Base-by-base conservation (phyloP, 495 filamentous ascomycete species). In the Diplogelasinospora grovesii region DNA sequence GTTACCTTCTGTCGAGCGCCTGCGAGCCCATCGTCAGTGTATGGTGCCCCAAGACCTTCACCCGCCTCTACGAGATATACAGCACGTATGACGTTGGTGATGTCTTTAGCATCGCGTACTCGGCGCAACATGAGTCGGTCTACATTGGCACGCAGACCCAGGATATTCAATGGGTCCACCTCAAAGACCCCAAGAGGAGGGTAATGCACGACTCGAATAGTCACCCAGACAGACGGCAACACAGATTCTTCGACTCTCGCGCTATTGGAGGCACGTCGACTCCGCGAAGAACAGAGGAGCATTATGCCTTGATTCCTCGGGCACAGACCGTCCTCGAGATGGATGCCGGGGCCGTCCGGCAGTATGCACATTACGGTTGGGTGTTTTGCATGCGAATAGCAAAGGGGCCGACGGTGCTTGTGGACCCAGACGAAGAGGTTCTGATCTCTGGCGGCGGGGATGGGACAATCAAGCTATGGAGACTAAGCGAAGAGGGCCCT, bases 141-240 rank as follows among this genome's bases (percentile, higher is more conserved):
- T 98, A 94, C 65, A 76, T 95, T 29, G 92, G 92, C 26, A 86
- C 87, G 8, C 93, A 97, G 56, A 96, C 96, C 49, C 94, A 89
- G 22, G 85, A 82, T 27, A 93, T 98, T 28, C 89, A 95, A 54
- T 80, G 72, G 70, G 60, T 67, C 35, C 60, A 59, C 46, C 51
- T 78, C 16, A 70, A 71, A 37, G 67, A 73, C 18, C 55, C 66
- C 4, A 47, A 41, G 25, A 60, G 70, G 15, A 68, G 71, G 19
- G 73, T 77, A n/a, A 60, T 67, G 2, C 78, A 81, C 29, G 71
- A 77, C 24, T 79, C 79, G 4, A 70, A 75, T 4, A 75, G 74
- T 9, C 87, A 95, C 50, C 86, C 88, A 3, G 83, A 83, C 3
- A 73, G 79, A 39, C 71, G 89, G n/a, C 87, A 83, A 19, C 86